Base-by-base conservation (phyloP, 2,329 filamentous ascomycete species). In the Ascochyta lentis region DNA sequence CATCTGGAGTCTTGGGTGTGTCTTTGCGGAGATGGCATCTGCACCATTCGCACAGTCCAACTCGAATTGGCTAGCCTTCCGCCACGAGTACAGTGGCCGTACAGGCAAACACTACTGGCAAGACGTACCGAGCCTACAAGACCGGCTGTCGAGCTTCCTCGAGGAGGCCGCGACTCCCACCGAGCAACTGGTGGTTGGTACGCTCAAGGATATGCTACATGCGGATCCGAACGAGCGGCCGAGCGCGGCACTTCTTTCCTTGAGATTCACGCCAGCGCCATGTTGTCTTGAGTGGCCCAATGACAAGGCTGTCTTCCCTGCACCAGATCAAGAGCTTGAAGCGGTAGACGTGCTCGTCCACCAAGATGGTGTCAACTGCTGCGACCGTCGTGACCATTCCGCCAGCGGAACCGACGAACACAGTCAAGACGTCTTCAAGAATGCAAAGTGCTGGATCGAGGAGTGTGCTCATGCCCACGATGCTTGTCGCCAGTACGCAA, bases 1-100 rank as follows among this genome's bases (percentile, higher is more conserved):
- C 71, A 89, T 98, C 56, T 99, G 95, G 95, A 96, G 92, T 16
- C 84, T 99, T 12, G 94, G 95, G 48, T 99, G 95, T 72, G 95
- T 99, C 38, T 91, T 99, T 63, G 84, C 96, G 29, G 95, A 99
- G 77, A 98, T 99, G 94, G 91, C 91, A 24, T 62, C 65, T 23
- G 59, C 66, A 31, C 55, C 69, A 6, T 68, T 71, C 24, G 54
- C 61, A 37, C 60, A 65, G 44, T 54, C 59, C 42, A 70, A 70
- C 35, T 38, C 50, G 6, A 49, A 58, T 43, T 73, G 69, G 69
- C 52, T 57, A 10, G 49, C 54, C 2, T 70, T 74, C 59, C 70
- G 65, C 45, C 60, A 65, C 34, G 58, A 67, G 45, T 75, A 69
- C 52, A 62, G 59, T 15, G 67, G 68, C n/a, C 61, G 66, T 31